Evolutionary conservation across 257 asterid genomes (phyloP), one percentile per base, ranked within the genome.

Genomic region (Leptodermis oblonga): DNA sequence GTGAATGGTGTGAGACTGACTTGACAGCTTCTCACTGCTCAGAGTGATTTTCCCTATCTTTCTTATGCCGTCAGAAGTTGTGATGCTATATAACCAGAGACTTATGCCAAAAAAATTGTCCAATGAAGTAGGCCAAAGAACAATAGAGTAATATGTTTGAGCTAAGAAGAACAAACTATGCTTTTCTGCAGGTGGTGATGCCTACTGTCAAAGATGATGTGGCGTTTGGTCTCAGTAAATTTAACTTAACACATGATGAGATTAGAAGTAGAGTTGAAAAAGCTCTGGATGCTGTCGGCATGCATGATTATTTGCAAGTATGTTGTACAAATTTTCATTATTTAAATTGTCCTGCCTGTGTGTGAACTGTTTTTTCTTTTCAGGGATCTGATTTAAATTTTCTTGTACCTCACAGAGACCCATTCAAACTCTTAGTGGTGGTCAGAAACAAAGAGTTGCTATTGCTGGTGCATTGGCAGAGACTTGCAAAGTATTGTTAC

Each of bases 201-300:
- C 99, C 99, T 76, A 93, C 97, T 4, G 99, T 93, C 68, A 95
- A 88, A 79, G 99, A 96, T 62, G 99, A 93, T 81, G 97, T 93
- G 68, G 97, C 96, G 41, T 93, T 90, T 75, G 99, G 99, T 72
- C 96, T 93, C 49, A 96, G 99, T 64, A 93, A 86, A 77, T 82
- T 76, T 68, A 65, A 80, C 71, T 51, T 93, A 73, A 62, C 80
- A 60, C 73, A 74, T 64, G 82, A 78, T 56, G 96, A 90, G 79
- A 73, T 85, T 67, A 83, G 75, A 12, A 69, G 82, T 55, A 82
- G 90, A 80, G 97, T 90, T 84, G 91, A 86, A 67, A 81, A 85
- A 77, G 95, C 99, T 52, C 79, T 93, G 82, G 90, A 85, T 23
- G 83, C 90, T 13, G 97, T 93, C 56, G 97, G 96, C 81, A 90